Percentiles rank a stretch among this genome's conserved stretches.
These are phyloP conservation scores for Adansonia gregorii DNA, from an alignment of 441 rosid genomes.

Conservation along the genomic window DNA sequence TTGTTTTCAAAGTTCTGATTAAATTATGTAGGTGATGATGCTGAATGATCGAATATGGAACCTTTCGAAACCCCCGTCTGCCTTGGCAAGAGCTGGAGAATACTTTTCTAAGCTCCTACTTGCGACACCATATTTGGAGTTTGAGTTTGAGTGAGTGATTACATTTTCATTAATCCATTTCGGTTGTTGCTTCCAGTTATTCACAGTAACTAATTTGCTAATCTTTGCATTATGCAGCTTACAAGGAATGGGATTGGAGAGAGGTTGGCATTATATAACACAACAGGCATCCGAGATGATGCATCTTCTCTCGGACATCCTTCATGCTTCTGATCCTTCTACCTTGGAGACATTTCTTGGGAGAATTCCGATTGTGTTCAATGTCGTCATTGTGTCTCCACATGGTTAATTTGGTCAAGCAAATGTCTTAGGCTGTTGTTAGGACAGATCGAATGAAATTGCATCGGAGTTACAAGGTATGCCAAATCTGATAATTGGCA, in stretches of 20 bases:
- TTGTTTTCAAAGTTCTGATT: not conserved
- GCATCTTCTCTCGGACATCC: slow-evolving; percentile 62
- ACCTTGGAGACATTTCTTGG: slow-evolving; percentile 67
- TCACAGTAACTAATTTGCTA: not conserved
- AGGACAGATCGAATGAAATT: slow-evolving; percentile 71
- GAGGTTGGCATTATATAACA: slow-evolving; percentile 63
- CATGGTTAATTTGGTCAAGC: slow-evolving; percentile 79
- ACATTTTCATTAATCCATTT: slow-evolving; percentile 4
- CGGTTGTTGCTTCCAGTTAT: not conserved
- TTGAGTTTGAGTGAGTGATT: slow-evolving; percentile 50
- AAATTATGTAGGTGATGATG: slow-evolving; percentile 53
- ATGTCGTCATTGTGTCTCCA: slow-evolving; percentile 65
- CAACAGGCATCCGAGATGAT: slow-evolving; percentile 49
- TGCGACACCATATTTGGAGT: slow-evolving; percentile 53
- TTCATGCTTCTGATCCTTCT: slow-evolving; percentile 68
- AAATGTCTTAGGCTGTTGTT: slow-evolving; percentile 49
- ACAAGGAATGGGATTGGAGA: slow-evolving; percentile 66
- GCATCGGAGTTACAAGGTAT: slow-evolving; percentile 60
- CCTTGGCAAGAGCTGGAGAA: slow-evolving; percentile 62
- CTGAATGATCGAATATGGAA: slow-evolving; percentile 57
- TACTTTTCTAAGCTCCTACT: slow-evolving; percentile 53
- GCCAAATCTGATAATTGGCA: slow-evolving; percentile 68
- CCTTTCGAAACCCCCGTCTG: slow-evolving; percentile 49
- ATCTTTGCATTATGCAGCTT: slow-evolving; percentile 35
- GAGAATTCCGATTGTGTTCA: slow-evolving; percentile 61